Base-by-base conservation (phyloP, 805 yeast species). In the Metschnikowia matae region DNA sequence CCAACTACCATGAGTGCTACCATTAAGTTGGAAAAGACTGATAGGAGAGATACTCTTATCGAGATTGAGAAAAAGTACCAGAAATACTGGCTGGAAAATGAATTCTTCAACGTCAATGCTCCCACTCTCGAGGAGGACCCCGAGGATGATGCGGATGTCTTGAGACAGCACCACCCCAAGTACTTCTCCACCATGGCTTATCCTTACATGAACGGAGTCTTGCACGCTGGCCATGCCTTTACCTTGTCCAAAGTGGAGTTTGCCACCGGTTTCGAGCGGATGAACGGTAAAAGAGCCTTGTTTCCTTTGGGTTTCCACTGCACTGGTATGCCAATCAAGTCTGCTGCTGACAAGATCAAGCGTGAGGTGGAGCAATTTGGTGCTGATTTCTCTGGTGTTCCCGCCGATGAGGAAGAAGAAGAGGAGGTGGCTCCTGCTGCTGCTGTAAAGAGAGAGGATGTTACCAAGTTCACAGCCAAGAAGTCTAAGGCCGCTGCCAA, bases 261-360 rank as follows among this genome's bases (percentile, higher is more conserved):
- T 66, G 84, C 91, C 42, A 78, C 87, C 50, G 98, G 98, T 49
- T 94, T 86, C 65, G 96, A 94, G 75, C 84, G 97, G 73, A 87
- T 94, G 92, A 80, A 80, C 64, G 98, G 97, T 58, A 89, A 86
- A 71, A 81, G 87, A 61, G 96, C 97, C 35, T 75, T 91, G 54
- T 94, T 89, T 74, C 98, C 99, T 46, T 79, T 94, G 51, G 99
- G 99, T 45, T 94, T 92, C 85, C 99, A 94, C 73, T 94, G 99
- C 80, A 94, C 99, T 34, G 99, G 99, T 78, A 87, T 94, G 97
- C 98, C 99, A 48, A 94, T 94, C 68, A 79, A 83, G 66, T 92
- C 98, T 29, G 81, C 96, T 63, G 98, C 99, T 45, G 99, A 92
- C 73, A 92, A 94, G 73, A 79, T 94, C 65, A 82, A 82, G 65